Base-by-base conservation (phyloP, 2,329 filamentous ascomycete species). In the Sporothrix pseudoabietina region DNA sequence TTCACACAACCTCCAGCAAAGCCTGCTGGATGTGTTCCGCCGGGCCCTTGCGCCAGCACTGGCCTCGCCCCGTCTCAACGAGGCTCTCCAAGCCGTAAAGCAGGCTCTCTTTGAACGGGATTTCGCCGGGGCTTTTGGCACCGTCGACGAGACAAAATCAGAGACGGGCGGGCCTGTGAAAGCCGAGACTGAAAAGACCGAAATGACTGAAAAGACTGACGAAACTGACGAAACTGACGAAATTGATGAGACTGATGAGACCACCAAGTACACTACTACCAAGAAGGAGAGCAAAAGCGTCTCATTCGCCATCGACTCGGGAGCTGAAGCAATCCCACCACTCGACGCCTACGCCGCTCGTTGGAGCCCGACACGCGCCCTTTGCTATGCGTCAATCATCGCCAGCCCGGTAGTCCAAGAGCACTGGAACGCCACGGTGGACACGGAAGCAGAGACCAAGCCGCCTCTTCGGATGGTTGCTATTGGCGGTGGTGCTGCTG, bases 361-460 rank as follows among this genome's bases (percentile, higher is more conserved):
- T 77, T 99, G 95, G 94, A 97, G 94, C 81, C 93, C 95, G 1
- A 92, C 92, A 71, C 87, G 96, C 71, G 92, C 94, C 0, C 83
- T 98, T 71, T 93, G 91, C 75, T 98, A 98, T 82, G 85, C 89
- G n/a, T 79, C 82, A 2, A 82, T 90, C n/a, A 80, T 91, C 52
- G 74, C 81, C 68, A 78, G 78, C 8, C 73, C 74, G 1, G 68
- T 75, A 12, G 71, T 75, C 35, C 73, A 72, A 35, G 30, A 69
- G 65, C 71, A 57, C 61, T 75, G 75, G 75, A 63, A 19, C 30
- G 5, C 30, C 1, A 22, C 30, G 2, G 1, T 3, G 6, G 59
- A 5, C 52, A 39, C 47, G 32, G 74, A 71, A 10, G 71, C 55
- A 26, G 73, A 74, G 22, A 55, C 59, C 16, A 54, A 54, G 19